Percentiles rank a stretch among this genome's conserved stretches.
These are phyloP conservation scores for Geoglossum cookeanum DNA, from an alignment of 2,329 filamentous ascomycete species.

Conservation along the genomic window DNA sequence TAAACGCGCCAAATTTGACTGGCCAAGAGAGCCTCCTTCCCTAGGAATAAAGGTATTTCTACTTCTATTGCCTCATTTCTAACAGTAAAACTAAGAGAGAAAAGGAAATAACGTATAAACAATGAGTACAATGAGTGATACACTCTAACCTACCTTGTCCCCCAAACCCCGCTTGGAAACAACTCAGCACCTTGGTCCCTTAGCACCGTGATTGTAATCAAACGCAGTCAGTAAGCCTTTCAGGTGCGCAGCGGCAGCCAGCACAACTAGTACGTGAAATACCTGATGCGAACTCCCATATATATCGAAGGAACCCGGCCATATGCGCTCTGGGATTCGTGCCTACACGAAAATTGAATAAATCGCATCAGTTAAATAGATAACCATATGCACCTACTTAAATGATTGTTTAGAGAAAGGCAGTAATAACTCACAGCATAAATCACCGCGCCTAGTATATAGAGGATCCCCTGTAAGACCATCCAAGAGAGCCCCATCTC, in stretches of 20 bases:
- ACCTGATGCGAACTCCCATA: conserved; percentile 91
- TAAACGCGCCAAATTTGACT: no score
- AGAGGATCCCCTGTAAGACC: conserved; percentile 59
- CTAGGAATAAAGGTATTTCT: no score
- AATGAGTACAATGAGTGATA: no score
- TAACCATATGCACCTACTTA: background rate
- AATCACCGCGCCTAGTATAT: conserved; percentile 67
- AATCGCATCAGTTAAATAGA: no score
- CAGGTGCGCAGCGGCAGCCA: conserved; percentile 67
- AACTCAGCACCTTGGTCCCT: conserved; percentile 29
- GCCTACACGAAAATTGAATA: conserved; percentile 24
- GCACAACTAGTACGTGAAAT: conserved; percentile 75
- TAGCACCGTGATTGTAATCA: conserved; percentile 55
- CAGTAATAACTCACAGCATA: conserved; percentile 47
- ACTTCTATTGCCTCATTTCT: no score
- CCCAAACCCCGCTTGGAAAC: no score
- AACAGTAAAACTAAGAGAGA: no score
- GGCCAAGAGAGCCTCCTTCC: no score
- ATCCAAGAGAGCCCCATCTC: conserved; percentile 71
- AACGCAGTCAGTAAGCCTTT: conserved; percentile 69
- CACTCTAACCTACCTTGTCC: no score
- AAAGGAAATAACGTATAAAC: no score
- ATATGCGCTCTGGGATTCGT: conserved; percentile 64
- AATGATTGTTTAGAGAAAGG: no score
- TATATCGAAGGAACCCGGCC: conserved; percentile 68